Evolutionary conservation across 441 rosid species (phyloP).

Genomic region (Erodium texanum): DNA sequence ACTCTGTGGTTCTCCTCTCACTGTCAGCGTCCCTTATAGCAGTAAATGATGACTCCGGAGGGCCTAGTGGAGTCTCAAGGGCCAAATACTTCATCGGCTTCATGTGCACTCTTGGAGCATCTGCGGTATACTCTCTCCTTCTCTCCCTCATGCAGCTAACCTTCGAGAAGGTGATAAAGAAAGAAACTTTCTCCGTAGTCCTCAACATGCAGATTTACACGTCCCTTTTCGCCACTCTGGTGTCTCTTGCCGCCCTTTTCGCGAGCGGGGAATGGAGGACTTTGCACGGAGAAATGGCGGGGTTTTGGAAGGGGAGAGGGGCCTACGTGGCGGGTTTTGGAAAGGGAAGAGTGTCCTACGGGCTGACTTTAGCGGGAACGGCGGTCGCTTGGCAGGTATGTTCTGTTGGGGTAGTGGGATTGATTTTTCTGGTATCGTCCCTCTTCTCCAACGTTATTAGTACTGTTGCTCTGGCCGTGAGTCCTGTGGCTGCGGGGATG

Average conservation of each 20-base stretch:
- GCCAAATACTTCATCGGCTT: conserved; percentile 52
- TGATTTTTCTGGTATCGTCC: conserved; percentile 73
- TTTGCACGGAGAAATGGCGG: conserved; percentile 55
- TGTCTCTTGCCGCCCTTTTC: conserved; percentile 46
- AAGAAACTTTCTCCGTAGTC: conserved; percentile 58
- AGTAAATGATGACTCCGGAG: conserved; percentile 49
- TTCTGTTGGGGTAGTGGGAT: conserved; percentile 84
- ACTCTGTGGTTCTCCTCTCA: conserved; percentile 63
- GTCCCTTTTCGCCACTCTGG: conserved; percentile 48
- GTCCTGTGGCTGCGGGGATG: conserved; percentile 62
- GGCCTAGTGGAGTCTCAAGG: conserved; percentile 52
- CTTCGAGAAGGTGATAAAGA: conserved; percentile 59
- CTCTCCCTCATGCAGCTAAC: conserved; percentile 77
- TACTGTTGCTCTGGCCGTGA: conserved; percentile 64
- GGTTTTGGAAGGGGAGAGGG: conserved; percentile 41
- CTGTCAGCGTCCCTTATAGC: conserved; percentile 69
- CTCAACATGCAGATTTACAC: conserved; percentile 79
- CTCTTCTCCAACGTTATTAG: conserved; percentile 87
- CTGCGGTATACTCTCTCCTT: conserved; percentile 68
- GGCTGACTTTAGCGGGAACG: conserved; percentile 55
- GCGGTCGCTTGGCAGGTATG: conserved; percentile 82
- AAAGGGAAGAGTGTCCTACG: conserved; percentile 51
- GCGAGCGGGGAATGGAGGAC: conserved; percentile 87
- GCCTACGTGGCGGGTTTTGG: conserved; percentile 55
- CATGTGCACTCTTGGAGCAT: conserved; percentile 55